Conservation (phyloP, 225 moss, liverwort and hornwort species). For the Polytrichum formosum region DNA sequence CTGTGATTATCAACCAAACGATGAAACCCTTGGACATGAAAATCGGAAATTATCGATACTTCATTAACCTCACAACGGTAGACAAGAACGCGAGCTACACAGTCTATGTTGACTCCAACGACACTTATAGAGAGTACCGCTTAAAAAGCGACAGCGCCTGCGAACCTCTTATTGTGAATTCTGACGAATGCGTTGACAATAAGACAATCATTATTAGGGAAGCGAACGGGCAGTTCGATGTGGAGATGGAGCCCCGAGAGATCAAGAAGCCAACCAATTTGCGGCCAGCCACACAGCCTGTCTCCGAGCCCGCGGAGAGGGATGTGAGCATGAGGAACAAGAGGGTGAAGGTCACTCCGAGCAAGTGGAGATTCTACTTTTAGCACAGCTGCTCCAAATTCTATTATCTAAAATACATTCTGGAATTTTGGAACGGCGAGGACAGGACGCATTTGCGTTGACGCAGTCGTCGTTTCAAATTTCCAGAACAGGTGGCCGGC, state of each 20-base stretch:
- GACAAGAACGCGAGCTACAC: conserved; percentile 30
- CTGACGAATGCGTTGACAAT: conserved; percentile 50
- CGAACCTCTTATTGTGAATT: conserved; percentile 30
- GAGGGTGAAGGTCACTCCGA: too few species aligned
- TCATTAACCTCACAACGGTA: conserved; percentile 31
- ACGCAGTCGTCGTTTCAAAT: too few species aligned
- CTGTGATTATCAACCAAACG: conserved; percentile 41
- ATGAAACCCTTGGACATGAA: conserved; percentile 31
- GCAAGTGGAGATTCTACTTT: too few species aligned
- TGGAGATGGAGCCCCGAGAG: conserved; percentile 30
- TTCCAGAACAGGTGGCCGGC: too few species aligned
- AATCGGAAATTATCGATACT: conserved; percentile 22
- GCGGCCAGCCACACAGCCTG: too few species aligned
- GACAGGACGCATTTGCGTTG: too few species aligned
- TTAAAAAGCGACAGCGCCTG: conserved; percentile 10
- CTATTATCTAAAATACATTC: too few species aligned
- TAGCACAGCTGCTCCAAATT: too few species aligned
- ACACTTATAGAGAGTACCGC: conserved; percentile 37
- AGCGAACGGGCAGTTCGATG: conserved; percentile 25
- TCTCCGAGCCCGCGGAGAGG: too few species aligned
- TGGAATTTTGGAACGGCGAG: too few species aligned
- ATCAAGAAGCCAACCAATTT: too few species aligned
- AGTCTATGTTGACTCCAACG: conserved; percentile 25
- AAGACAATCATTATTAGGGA: conserved; percentile 35
- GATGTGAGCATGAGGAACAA: too few species aligned